Evolutionary conservation across 2,329 filamentous ascomycete species (phyloP).

Genomic region (Eutypella sp.): DNA sequence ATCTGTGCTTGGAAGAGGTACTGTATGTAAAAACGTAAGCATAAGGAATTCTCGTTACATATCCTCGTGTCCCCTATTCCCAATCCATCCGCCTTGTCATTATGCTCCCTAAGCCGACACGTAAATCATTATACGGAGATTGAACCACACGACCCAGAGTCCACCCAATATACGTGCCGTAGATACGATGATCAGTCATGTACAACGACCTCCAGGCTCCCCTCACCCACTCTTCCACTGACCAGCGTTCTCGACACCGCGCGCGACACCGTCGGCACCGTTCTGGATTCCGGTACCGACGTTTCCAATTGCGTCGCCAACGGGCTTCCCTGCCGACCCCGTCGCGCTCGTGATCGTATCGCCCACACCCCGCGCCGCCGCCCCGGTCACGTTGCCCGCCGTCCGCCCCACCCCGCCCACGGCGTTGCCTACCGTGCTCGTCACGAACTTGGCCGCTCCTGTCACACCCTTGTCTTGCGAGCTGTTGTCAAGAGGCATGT

Average conservation of each 20-base stretch:
- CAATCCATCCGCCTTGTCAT: too few species aligned
- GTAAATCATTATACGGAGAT: too few species aligned
- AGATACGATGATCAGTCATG: not conserved
- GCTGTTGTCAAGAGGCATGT: constrained; percentile 26
- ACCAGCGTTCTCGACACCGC: constrained; percentile 43
- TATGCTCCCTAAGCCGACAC: too few species aligned
- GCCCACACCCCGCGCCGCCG: constrained; percentile 35
- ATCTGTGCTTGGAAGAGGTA: too few species aligned
- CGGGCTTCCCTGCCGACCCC: constrained; percentile 37
- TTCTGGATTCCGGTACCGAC: constrained; percentile 38
- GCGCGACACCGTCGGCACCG: constrained; percentile 36
- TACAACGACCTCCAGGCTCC: not conserved
- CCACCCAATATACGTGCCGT: not conserved
- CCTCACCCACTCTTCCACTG: constrained; percentile 30
- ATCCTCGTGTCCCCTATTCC: too few species aligned
- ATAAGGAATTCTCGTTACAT: too few species aligned
- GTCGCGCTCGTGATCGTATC: constrained; percentile 28
- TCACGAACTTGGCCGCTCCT: constrained; percentile 30
- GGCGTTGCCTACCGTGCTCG: constrained; percentile 26
- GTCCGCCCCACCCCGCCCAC: constrained; percentile 26
- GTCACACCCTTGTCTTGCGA: constrained; percentile 24
- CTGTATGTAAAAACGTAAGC: too few species aligned
- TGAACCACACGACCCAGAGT: not conserved
- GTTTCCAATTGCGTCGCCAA: constrained; percentile 42
- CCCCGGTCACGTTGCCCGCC: constrained; percentile 30